phyloP scores from a whole-genome alignment of 2,329 filamentous ascomycete species.

The Talaromyces sp. region DNA sequence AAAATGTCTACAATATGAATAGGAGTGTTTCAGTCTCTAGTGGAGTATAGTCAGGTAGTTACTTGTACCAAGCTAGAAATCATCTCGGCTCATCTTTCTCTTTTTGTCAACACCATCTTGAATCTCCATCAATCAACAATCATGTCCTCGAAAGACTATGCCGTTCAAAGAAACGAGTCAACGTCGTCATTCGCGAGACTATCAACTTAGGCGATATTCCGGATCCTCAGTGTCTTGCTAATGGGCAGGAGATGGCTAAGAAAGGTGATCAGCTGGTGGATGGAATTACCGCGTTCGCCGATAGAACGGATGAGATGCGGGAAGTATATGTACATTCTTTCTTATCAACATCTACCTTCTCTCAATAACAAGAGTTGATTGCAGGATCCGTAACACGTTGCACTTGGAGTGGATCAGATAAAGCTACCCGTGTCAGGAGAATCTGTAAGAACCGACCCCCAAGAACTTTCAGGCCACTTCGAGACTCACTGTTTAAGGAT shows the following conservation, averaged over 20 bases:
- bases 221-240: slow-evolving; percentile 49
- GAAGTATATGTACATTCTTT: not conserved
- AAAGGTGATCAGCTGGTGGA: slow-evolving; percentile 36
- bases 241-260: slow-evolving; percentile 49
- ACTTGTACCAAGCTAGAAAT: not conserved
- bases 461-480: not conserved
- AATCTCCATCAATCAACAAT: not conserved
- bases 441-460: slow-evolving; percentile 30
- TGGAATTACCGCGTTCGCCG: slow-evolving; percentile 43
- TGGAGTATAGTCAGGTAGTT: not conserved
- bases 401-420: slow-evolving; percentile 44
- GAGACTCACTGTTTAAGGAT: not conserved
- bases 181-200: slow-evolving; percentile 45
- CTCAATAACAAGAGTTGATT: not conserved
- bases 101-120: too few relatives aligned
- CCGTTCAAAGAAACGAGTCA: slow-evolving; percentile 36
- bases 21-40: not conserved
- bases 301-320: slow-evolving; percentile 26
- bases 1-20: not conserved
- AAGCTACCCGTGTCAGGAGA: slow-evolving; percentile 46
- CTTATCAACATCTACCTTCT: not conserved
- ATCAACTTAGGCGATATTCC: slow-evolving; percentile 51
- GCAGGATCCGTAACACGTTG: slow-evolving; percentile 34
- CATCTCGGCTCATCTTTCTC: too few relatives aligned
- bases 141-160: not conserved